Evolutionary conservation across 2,329 filamentous ascomycete genomes (phyloP).

Genomic region (Sarocladium oryzae): DNA sequence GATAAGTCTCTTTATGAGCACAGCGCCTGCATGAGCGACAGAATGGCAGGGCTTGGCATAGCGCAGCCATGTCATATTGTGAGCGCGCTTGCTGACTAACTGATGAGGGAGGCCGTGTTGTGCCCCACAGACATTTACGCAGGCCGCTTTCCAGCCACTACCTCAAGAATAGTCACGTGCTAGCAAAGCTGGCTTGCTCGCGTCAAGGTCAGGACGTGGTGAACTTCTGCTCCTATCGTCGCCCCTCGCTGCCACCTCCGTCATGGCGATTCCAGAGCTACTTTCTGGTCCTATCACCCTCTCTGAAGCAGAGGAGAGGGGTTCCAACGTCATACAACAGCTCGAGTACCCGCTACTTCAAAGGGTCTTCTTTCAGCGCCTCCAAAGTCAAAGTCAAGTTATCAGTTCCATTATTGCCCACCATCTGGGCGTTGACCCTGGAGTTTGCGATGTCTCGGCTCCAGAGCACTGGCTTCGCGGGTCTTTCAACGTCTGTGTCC

Average conservation of each 20-base stretch:
- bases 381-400: background rate
- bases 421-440: slow-evolving; percentile 7
- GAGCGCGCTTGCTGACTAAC: no score
- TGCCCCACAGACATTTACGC: no score
- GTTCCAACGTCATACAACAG: slow-evolving; percentile 6
- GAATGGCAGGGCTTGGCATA: no score
- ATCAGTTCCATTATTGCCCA: slow-evolving; percentile 9
- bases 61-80: no score
- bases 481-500: slow-evolving; percentile 30
- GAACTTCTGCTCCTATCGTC: background rate
- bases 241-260: background rate
- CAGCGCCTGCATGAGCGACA: no score
- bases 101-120: no score
- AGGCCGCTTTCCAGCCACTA: no score
- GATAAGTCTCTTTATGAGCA: no score
- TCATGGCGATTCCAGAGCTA: slow-evolving; percentile 6
- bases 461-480: slow-evolving; percentile 17
- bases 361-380: slow-evolving; percentile 7
- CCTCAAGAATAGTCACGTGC: no score
- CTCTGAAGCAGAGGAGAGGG: slow-evolving; percentile 8
- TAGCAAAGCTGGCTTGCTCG: no score
- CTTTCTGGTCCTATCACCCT: slow-evolving; percentile 8
- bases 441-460: slow-evolving; percentile 4
- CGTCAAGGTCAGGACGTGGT: no score
- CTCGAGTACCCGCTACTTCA: slow-evolving; percentile 5